Conservation (phyloP, 257 asterid species). For the Ehretia macrophylla region DNA sequence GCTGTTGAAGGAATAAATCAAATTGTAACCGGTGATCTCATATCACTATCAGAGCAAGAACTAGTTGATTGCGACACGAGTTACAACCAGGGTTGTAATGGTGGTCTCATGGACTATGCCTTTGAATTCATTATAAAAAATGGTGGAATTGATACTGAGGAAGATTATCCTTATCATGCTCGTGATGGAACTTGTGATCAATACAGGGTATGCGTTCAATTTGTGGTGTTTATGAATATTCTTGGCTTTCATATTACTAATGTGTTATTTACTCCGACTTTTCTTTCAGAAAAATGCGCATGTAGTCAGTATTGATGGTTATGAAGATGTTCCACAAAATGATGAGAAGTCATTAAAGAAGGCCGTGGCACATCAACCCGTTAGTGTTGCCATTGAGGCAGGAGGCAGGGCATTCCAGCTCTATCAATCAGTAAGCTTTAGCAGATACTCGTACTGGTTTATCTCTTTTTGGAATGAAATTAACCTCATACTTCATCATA, state of each 20-base stretch:
- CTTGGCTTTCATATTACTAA: not conserved
- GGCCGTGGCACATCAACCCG: constrained; percentile 73
- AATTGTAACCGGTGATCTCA: constrained; percentile 63
- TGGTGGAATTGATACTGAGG: constrained; percentile 81
- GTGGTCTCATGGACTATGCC: constrained; percentile 89
- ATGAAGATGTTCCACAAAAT: constrained; percentile 69
- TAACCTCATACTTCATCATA: no score
- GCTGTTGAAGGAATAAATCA: constrained; percentile 86
- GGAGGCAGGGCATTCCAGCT: constrained; percentile 95
- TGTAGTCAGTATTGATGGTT: constrained; percentile 70
- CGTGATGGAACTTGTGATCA: constrained; percentile 57
- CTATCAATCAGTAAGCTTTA: constrained; percentile 58
- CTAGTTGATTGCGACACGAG: constrained; percentile 69
- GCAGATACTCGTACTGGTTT: not conserved
- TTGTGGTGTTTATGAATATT: not conserved
- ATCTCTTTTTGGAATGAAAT: not conserved
- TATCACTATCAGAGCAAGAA: constrained; percentile 75
- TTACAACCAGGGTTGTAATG: constrained; percentile 75
- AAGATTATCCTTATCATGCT: constrained; percentile 72
- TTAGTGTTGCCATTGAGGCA: constrained; percentile 88
- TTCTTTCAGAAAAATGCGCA: constrained; percentile 58
- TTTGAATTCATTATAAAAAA: constrained; percentile 60
- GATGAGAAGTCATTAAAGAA: constrained; percentile 71
- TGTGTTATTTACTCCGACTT: not conserved
- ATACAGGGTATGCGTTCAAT: constrained; percentile 37